Conservation (phyloP, 495 filamentous ascomycete species). For the Cryomyces minteri region DNA sequence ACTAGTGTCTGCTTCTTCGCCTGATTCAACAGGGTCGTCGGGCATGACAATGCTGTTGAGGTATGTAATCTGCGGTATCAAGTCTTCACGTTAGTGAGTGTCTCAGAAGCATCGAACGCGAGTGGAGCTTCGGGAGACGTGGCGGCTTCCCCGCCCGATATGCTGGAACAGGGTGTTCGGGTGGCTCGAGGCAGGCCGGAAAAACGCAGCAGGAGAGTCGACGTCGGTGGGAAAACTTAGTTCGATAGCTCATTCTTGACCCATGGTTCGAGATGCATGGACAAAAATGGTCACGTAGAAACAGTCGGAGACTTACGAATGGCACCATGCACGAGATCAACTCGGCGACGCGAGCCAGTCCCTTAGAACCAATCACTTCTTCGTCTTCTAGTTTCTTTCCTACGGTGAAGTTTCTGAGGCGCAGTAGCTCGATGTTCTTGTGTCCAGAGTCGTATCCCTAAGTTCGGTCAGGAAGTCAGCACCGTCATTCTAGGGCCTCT, state of each 20-base stretch:
- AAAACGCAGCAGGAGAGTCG: no score
- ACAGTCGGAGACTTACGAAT: conserved; percentile 17
- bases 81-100: no score
- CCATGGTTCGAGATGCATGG: no score
- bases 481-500: no score
- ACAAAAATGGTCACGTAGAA: background rate
- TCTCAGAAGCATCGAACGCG: no score
- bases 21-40: conserved; percentile 8
- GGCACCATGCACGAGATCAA: conserved; percentile 18
- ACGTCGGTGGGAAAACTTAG: no score
- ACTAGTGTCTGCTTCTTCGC: conserved; percentile 10
- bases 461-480: no score
- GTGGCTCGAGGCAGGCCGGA: no score
- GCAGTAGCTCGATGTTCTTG: conserved; percentile 53
- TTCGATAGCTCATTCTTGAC: no score
- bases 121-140: no score
- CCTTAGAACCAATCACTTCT: conserved; percentile 15
- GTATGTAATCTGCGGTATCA: conserved; percentile 19
- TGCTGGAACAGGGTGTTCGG: no score
- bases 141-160: no score
- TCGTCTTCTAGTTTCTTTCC: conserved; percentile 41
- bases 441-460: conserved; percentile 61
- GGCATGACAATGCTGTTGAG: conserved; percentile 28
- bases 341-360: conserved; percentile 16
- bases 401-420: conserved; percentile 59